Evolutionary conservation across 2,329 filamentous ascomycete genomes (phyloP).

Genomic region (Sporothrix dimorphospora): DNA sequence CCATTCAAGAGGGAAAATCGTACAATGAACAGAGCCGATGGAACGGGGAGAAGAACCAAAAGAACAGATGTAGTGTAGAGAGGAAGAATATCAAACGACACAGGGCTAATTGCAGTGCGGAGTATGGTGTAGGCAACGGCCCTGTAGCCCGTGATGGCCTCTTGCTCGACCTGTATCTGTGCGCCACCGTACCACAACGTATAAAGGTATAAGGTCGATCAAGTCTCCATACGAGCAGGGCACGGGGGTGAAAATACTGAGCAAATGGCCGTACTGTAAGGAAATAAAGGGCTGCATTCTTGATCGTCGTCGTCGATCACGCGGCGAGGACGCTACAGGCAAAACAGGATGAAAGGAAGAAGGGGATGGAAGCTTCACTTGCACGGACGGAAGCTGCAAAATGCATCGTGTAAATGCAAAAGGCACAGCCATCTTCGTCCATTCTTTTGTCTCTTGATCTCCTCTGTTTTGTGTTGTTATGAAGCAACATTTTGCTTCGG

Average conservation of each 20-base stretch:
- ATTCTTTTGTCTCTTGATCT: neutral
- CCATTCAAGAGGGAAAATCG: neutral
- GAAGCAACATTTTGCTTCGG: neutral
- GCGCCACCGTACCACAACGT: neutral
- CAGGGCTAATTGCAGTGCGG: neutral
- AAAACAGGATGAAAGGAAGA: neutral
- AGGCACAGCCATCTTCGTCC: neutral
- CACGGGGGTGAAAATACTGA: neutral
- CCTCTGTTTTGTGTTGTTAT: no score
- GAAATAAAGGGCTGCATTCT: neutral
- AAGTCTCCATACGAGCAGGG: no score
- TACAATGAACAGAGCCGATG: neutral
- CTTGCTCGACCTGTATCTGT: neutral
- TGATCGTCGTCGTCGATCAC: slow-evolving; percentile 13
- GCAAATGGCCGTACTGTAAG: no score
- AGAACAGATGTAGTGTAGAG: neutral
- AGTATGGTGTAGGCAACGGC: neutral
- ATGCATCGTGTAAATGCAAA: neutral
- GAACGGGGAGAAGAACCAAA: neutral
- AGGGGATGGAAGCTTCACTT: neutral
- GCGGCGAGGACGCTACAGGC: neutral
- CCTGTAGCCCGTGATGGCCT: neutral
- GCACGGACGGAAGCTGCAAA: neutral
- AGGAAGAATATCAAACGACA: neutral
- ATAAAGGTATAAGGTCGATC: no score